These are phyloP conservation scores for Petunia axillaris DNA, from an alignment of 257 asterid species.

Conservation along the genomic window DNA sequence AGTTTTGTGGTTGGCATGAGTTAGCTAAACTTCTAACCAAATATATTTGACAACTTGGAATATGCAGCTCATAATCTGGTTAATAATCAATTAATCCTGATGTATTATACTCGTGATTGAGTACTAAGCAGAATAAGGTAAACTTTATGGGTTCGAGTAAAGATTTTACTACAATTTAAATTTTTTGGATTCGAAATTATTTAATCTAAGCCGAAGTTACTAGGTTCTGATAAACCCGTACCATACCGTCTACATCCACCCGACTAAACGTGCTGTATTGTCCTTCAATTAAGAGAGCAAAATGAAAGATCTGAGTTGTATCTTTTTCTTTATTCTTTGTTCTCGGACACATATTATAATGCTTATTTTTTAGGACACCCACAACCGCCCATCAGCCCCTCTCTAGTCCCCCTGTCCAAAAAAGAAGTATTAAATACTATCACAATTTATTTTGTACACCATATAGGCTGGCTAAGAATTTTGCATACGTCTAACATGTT, in stretches of 20 bases:
- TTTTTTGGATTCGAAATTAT: too few species aligned
- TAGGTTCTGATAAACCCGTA: too few species aligned
- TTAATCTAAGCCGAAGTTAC: too few species aligned
- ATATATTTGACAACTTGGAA: constrained; percentile 40
- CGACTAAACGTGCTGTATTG: not conserved
- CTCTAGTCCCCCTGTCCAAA: not conserved
- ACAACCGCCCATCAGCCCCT: not conserved
- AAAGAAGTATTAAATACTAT: not conserved
- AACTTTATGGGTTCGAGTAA: too few species aligned
- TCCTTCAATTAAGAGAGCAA: not conserved
- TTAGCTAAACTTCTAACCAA: constrained; percentile 34
- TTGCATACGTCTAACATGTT: not conserved
- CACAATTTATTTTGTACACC: not conserved
- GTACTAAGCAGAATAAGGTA: not conserved
- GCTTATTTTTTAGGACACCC: not conserved
- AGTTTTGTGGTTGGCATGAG: constrained; percentile 41
- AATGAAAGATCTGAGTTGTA: not conserved
- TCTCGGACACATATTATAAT: not conserved
- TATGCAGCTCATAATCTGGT: constrained; percentile 40
- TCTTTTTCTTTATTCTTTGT: not conserved
- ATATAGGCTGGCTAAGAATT: not conserved
- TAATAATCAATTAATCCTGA: not conserved
- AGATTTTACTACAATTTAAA: too few species aligned
- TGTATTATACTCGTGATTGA: not conserved
- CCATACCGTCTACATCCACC: too few species aligned